Base-by-base conservation (phyloP, 2,329 filamentous ascomycete genomes). In the Ascochyta pisi region DNA sequence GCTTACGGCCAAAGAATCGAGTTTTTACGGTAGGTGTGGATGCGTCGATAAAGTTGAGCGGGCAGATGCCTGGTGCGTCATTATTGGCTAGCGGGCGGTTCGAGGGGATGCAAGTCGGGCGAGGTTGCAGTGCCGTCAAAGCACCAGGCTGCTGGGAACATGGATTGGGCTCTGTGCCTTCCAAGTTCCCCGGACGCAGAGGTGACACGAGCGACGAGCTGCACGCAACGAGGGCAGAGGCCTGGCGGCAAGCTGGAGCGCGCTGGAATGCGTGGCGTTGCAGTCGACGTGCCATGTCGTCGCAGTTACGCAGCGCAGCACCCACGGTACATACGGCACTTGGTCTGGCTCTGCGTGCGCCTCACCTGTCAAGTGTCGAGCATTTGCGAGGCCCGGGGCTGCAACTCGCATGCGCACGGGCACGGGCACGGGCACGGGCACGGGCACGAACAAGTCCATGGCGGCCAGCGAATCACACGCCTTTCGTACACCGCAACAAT, bases 41-140 rank as follows among this genome's bases (percentile, higher is more conserved):
- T 15, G 34, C 46, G 47, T 24, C 26, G 40, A 31, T 29, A 15
- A 44, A 16, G 12, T 49, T 34, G 31, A 47, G 38, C 35, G 31
- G 34, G 34, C 47, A 47, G 44, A 53, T 38, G 9, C 39, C 22
- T 44, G 37, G 44, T 50, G 52, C 57, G 44, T 56, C 57, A 50
- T 53, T 34, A 51, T 50, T 55, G 43, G 47, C 33, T 47, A 43
- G 57, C 35, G 31, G 48, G 53, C 44, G 41, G 29, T 37, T 33
- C 41, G 29, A 16, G 19, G 33, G 38, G 38, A 44, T 56, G 60
- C 57, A 58, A 53, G 35, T 62, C 40, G 37, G 45, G 51, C 60
- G 60, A 63, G 57, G 51, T 49, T 34, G 52, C 50, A 50, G 43
- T 46, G 43, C 44, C 38, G 22, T 53, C 29, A 44, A 29, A 40